Conservation (phyloP, 768 basidiomycete genomes). For the Xerocomus potaroensis region DNA sequence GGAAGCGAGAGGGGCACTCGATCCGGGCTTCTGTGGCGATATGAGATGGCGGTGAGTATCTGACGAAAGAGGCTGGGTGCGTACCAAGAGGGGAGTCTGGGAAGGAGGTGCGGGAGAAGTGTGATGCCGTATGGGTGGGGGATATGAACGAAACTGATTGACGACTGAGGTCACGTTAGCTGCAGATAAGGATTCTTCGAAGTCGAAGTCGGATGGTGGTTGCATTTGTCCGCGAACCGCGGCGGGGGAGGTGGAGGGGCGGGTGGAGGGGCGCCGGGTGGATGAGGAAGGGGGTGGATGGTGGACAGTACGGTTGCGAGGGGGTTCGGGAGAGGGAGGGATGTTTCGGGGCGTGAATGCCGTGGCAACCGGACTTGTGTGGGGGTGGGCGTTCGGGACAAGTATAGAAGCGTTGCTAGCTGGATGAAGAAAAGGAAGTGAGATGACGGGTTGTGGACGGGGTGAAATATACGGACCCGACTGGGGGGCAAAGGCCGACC, state of each 20-base stretch:
- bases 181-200: constrained; percentile 27
- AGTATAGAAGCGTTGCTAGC: constrained; percentile 3
- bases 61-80: constrained; percentile 6
- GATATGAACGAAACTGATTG: constrained; percentile 31
- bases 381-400: constrained; percentile 1
- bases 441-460: constrained; percentile 9
- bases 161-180: constrained; percentile 29
- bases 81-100: constrained; percentile 10
- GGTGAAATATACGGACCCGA: constrained; percentile 16
- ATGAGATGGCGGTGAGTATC: constrained; percentile 5
- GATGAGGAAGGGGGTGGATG: no score
- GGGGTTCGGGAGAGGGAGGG: constrained; percentile 1
- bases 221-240: constrained; percentile 22
- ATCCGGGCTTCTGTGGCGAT: constrained; percentile 23
- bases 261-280: background rate
- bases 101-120: constrained; percentile 16
- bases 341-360: constrained; percentile 4
- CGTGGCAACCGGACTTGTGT: constrained; percentile 20
- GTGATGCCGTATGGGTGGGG: constrained; percentile 20
- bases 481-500: constrained; percentile 7
- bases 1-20: constrained; percentile 23
- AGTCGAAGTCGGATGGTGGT: constrained; percentile 21
- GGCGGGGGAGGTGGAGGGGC: constrained; percentile 10
- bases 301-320: no score
- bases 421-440: background rate